A percentile compares a stretch with the other conserved stretches of the same genome.
These are phyloP conservation scores for Melampsora abietis-canadensis DNA, from an alignment of 1,284 basidiomycete genomes.

Conservation along the genomic window DNA sequence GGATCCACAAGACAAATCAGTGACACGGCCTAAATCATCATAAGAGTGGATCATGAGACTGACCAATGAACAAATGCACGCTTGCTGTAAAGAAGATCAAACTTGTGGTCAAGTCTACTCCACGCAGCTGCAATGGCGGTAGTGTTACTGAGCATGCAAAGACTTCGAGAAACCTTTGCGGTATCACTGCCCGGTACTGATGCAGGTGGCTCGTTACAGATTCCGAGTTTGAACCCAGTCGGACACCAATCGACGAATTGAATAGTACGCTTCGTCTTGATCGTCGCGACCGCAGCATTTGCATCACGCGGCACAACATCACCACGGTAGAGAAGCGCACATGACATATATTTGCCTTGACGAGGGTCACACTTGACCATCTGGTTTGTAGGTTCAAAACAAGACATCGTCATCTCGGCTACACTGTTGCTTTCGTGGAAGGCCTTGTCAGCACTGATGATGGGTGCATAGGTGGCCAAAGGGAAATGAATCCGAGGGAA, in stretches of 20 bases:
- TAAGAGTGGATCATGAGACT: neutral
- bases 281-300: constrained; percentile 53
- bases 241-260: constrained; percentile 56
- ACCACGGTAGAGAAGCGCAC: constrained; percentile 65
- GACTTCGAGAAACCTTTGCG: constrained; percentile 85
- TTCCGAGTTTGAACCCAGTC: constrained; percentile 87
- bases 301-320: constrained; percentile 82
- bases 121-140: constrained; percentile 92
- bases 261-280: constrained; percentile 55
- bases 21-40: too few species aligned
- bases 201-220: constrained; percentile 92
- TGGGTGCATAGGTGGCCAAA: constrained; percentile 89
- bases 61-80: constrained; percentile 81
- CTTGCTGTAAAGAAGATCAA: constrained; percentile 73
- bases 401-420: constrained; percentile 95
- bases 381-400: constrained; percentile 96
- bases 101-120: constrained; percentile 96
- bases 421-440: constrained; percentile 97
- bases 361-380: constrained; percentile 64
- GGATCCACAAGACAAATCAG: too few species aligned
- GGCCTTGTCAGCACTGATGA: constrained; percentile 75
- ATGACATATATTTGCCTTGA: constrained; percentile 77
- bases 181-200: constrained; percentile 90
- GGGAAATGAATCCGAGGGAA: constrained; percentile 91
- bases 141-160: constrained; percentile 96